Base-by-base conservation (phyloP, 768 basidiomycete species). In the Crepidotus variabilis region DNA sequence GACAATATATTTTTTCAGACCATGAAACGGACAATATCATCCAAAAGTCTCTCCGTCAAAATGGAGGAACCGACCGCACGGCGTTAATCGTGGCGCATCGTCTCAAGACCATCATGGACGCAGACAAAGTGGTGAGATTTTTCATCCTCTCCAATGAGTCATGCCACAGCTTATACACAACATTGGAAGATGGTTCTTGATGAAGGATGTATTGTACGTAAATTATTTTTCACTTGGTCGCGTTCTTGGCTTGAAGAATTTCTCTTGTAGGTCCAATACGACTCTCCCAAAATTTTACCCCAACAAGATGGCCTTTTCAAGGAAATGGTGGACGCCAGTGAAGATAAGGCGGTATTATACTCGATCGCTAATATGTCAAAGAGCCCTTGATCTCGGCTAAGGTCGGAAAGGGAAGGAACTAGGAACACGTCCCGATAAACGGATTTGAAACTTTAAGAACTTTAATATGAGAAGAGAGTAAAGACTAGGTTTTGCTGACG, bases 71-170 rank as follows among this genome's bases (percentile, higher is more conserved):
- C 35, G 84, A 83, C 57, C 75, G 86, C 6, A 86, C 84, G 2
- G 66, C 87, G 24, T 71, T 88, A 23, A 85, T 83, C 6, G 82
- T 91, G 47, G 88, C 90, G 5, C 90, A 90, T 71, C 73, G 86
- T 43, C 73, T 88, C 8, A 79, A 82, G 58, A 88, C 86, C 0
- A 82, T 88, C 51, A 83, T 89, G 68, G 83, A 89, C 70, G 78
- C 86, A 67, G 81, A 83, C 71, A 79, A 75, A 61, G 75, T 80
- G 51, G 75, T 80, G 51, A 45, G 78, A 68, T 4, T 34, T 32
- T 7, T 39, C 32, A 16, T 43, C 50, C 16, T 21, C 16, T n/a
- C 23, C 11, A 21, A 64, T 68, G 71, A 69, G 64, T 58, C 23
- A 32, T 21, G 24, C 46, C 22, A 28, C 28, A 28, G 14, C 22